Conservation (phyloP, 2,329 filamentous ascomycete genomes). For the Arthrobotrys sinensis region DNA sequence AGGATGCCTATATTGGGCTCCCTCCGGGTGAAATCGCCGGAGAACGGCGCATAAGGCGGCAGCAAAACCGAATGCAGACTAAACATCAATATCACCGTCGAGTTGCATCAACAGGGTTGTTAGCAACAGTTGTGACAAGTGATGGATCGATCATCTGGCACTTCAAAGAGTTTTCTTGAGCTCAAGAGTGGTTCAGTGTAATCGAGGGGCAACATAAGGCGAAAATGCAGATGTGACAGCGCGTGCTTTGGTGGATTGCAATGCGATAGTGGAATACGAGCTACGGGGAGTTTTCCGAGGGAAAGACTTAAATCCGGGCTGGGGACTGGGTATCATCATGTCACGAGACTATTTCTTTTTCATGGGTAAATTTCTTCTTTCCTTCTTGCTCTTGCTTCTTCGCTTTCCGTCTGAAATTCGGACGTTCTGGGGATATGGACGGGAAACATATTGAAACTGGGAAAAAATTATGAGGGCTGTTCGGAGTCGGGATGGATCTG, state of each 20-base stretch:
- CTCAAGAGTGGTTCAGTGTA: background rate
- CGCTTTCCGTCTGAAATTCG: constrained; percentile 16
- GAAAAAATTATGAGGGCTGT: background rate
- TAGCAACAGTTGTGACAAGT: constrained; percentile 55
- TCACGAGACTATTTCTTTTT: constrained; percentile 44
- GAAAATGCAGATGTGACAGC: constrained; percentile 19
- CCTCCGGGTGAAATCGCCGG: constrained; percentile 47
- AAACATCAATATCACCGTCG: constrained; percentile 44
- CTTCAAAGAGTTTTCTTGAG: constrained; percentile 57
- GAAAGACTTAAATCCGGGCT: constrained; percentile 31
- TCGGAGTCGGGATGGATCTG: constrained; percentile 17
- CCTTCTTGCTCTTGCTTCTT: constrained; percentile 11
- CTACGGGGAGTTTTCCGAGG: constrained; percentile 14
- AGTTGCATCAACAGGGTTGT: constrained; percentile 53
- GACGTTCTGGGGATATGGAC: constrained; percentile 13
- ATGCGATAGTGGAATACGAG: constrained; percentile 48
- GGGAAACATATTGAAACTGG: constrained; percentile 30
- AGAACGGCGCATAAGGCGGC: constrained; percentile 52
- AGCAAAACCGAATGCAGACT: constrained; percentile 28
- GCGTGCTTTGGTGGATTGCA: constrained; percentile 17
- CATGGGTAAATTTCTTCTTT: constrained; percentile 14
- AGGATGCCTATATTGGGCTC: constrained; percentile 22
- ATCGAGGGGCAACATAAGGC: background rate
- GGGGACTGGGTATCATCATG: background rate
- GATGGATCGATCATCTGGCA: constrained; percentile 57